Evolutionary conservation across 2,329 filamentous ascomycete genomes (phyloP), one percentile per base, ranked within the genome.

Genomic region (Akanthomyces uredinophilus): DNA sequence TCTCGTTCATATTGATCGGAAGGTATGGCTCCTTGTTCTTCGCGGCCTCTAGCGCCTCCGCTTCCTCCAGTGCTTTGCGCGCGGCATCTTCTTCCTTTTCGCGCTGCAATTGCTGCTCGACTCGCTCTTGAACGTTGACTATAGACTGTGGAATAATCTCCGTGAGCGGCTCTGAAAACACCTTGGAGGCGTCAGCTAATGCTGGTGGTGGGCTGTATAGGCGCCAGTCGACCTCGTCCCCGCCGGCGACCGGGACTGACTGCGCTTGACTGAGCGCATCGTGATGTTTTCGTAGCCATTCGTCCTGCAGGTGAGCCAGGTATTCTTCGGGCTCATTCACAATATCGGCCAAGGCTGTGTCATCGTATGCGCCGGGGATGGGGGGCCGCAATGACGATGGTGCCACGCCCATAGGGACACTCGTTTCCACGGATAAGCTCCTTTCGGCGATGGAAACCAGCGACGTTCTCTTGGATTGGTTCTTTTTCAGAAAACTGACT

Each of bases 191-290:
- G 35, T 76, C 72, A 5, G 63, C 70, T 7, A 85, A 68, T 0
- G 74, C 76, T 13, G 68, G 66, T 0, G 83, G 83, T 4, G 80
- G 79, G 3, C 77, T 73, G 64, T 81, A 82, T 56, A 74, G 70
- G 43, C 72, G 75, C 79, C 81, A 83, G 66, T 81, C 76, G 39
- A 76, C 70, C 3, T 71, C 41, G 29, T 53, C 58, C 5, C 24
- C 29, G 29, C 8, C 13, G 22, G 27, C 50, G 18, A 52, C 16
- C 16, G 27, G 16, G 5, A 39, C 29, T 13, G 39, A 8, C 18
- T 27, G 50, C 20, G 37, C 16, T 27, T 39, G 27, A 20, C 5
- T 3, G 14, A 61, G 29, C 1, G 58, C 58, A 54, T 54, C 32
- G 2, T 64, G 52, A 4, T 70, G 50, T 58, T 65, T 63, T n/a